phyloP scores from a whole-genome alignment of 1,284 basidiomycete genomes.

The Rhodotorula sp. region DNA sequence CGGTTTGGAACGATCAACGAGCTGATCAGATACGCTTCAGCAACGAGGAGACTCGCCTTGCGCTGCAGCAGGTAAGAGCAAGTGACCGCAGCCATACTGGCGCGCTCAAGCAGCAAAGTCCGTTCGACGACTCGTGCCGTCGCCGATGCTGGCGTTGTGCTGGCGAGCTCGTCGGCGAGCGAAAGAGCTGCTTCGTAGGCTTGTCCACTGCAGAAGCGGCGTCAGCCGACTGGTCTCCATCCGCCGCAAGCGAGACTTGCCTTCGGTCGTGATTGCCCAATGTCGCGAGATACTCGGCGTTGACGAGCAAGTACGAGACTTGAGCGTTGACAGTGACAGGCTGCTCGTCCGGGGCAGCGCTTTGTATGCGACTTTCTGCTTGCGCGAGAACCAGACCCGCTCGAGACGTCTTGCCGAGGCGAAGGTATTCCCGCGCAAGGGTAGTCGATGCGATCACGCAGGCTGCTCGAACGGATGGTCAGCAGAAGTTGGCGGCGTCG shows the following conservation, averaged over 20 bases:
- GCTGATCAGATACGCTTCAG: not conserved
- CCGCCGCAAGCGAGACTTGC: constrained; percentile 51
- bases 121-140: constrained; percentile 60
- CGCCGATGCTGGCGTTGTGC: constrained; percentile 42
- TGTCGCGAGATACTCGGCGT: constrained; percentile 64
- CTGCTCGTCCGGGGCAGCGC: constrained; percentile 48
- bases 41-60: constrained; percentile 53
- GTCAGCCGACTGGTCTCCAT: too few relatives aligned
- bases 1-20: constrained; percentile 10
- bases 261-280: constrained; percentile 63
- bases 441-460: constrained; percentile 65
- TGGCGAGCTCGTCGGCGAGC: constrained; percentile 52
- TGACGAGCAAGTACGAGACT: constrained; percentile 55
- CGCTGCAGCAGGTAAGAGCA: constrained; percentile 66
- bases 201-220: not conserved
- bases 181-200: constrained; percentile 61
- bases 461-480: constrained; percentile 52
- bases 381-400: constrained; percentile 64
- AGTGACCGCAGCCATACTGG: constrained; percentile 66
- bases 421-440: constrained; percentile 71
- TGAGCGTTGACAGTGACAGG: constrained; percentile 55
- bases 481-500: constrained; percentile 19
- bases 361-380: constrained; percentile 55
- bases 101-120: constrained; percentile 61
- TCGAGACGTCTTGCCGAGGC: constrained; percentile 68